Evolutionary conservation across 2,329 filamentous ascomycete genomes (phyloP), one percentile per base, ranked within the genome.

Genomic region (Penicillium aurantiogriseum): DNA sequence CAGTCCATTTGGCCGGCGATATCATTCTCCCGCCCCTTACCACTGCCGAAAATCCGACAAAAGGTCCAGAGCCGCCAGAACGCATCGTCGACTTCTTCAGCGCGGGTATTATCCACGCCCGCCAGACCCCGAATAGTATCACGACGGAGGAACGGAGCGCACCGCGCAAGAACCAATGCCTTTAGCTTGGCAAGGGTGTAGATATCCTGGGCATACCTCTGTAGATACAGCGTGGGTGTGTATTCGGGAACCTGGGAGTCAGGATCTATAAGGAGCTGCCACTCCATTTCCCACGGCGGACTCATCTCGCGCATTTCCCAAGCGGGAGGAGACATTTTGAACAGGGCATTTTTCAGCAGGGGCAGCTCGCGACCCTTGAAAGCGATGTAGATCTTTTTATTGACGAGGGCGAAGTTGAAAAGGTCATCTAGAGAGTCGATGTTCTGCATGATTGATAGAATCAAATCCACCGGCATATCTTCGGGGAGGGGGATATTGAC

Each of bases 61-160:
- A 88, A 88, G 0, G 81, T 85, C 85, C 85, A 87, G 31, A 88
- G 82, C 2, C 85, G 81, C 83, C 84, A 88, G 47, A 88, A 79
- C 0, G 85, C 85, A 68, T 86, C 80, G 56, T 87, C 82, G 27
- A 87, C 77, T 56, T 84, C 80, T 40, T 76, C 74, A 1, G 81
- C 77, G 9, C 79, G 76, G 2, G 70, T 63, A 9, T 77, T 73
- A 43, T 79, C 76, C 21, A 76, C 69, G 4, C 80, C 81, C 1
- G 79, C 74, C 3, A 88, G 75, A 2, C 83, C 83, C 23, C 74
- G 71, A 6, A 82, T 76, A 0, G 85, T 86, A 54, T 85, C 82
- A 1, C 77, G 78, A 9, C 84, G 82, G 29, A 86, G 74, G 59
- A 84, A 83, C 0, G 80, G 79, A 58, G 81, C 76, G 61, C 85